phyloP scores from a whole-genome alignment of 371 early-diverging fungal genomes.

The Mortierella sp. region DNA sequence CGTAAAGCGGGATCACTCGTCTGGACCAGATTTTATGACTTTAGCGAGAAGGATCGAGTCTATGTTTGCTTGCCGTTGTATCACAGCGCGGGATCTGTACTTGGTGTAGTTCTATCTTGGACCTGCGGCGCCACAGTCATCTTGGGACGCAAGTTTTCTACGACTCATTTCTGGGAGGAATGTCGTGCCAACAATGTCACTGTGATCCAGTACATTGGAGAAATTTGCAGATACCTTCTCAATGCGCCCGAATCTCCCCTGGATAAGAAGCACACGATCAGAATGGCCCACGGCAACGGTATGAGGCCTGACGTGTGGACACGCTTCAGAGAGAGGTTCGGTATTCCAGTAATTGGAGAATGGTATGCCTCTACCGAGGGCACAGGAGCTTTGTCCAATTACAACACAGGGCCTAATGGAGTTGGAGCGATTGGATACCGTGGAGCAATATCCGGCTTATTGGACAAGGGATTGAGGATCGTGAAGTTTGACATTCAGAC shows the following conservation, averaged over 20 bases:
- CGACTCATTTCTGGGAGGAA: constrained; percentile 41
- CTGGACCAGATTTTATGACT: constrained; percentile 23
- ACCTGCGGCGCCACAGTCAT: constrained; percentile 28
- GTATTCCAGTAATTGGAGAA: constrained; percentile 31
- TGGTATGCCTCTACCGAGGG: constrained; percentile 52
- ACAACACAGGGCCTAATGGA: constrained; percentile 60
- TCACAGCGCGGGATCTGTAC: constrained; percentile 30
- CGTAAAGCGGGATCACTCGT: constrained; percentile 18
- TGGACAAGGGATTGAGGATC: constrained; percentile 31
- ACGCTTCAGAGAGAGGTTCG: constrained; percentile 60
- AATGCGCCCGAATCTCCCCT: constrained; percentile 58
- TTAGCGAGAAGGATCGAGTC: constrained; percentile 31
- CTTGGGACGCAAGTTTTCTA: constrained; percentile 45
- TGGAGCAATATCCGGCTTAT: constrained; percentile 26
- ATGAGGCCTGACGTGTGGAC: constrained; percentile 78
- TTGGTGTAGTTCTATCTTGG: constrained; percentile 33
- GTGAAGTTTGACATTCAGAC: constrained; percentile 52
- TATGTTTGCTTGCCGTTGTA: constrained; percentile 42
- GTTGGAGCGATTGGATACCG: constrained; percentile 66
- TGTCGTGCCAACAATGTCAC: constrained; percentile 37
- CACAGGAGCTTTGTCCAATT: constrained; percentile 51
- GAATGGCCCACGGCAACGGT: constrained; percentile 76
- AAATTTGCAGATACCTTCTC: constrained; percentile 74
- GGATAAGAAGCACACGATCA: constrained; percentile 61
- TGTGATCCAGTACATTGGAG: constrained; percentile 71